These are phyloP conservation scores for Eucalyptus brandiana DNA, from an alignment of 345 rosid species.

Conservation along the genomic window DNA sequence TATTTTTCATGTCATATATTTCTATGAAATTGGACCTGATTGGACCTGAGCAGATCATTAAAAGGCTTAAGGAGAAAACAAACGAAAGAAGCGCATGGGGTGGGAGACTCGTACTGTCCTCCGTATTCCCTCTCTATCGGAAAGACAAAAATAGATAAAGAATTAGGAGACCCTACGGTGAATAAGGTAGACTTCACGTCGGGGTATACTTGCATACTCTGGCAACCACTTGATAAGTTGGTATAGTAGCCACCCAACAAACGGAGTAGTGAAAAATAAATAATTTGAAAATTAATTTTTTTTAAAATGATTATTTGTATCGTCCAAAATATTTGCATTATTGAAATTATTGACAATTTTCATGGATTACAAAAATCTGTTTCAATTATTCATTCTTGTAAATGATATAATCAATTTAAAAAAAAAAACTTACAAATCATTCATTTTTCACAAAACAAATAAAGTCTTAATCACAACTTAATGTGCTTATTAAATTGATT, in stretches of 20 bases:
- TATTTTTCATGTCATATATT: neutral
- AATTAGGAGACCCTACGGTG: fast-evolving
- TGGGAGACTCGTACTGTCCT: fast-evolving
- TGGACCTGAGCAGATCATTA: fast-evolving
- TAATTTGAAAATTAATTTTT: no score
- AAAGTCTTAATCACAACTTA: neutral
- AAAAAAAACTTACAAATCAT: neutral
- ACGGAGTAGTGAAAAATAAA: no score
- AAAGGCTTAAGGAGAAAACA: no score
- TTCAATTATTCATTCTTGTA: neutral
- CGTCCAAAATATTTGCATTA: neutral
- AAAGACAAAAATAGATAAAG: no score
- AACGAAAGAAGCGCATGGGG: fast-evolving
- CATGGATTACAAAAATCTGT: fast-evolving
- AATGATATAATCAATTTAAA: no score
- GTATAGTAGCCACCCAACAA: no score
- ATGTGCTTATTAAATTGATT: neutral
- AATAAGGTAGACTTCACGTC: fast-evolving
- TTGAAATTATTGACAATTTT: neutral
- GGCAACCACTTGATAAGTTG: fast-evolving
- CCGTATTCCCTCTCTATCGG: fast-evolving
- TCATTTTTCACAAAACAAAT: neutral
- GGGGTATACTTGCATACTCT: fast-evolving
- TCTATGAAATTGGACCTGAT: no score
- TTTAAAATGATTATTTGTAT: no score